Base-by-base conservation (phyloP, 192 early-diverging fungal genomes). In the Bifiguratus adelaidae region DNA sequence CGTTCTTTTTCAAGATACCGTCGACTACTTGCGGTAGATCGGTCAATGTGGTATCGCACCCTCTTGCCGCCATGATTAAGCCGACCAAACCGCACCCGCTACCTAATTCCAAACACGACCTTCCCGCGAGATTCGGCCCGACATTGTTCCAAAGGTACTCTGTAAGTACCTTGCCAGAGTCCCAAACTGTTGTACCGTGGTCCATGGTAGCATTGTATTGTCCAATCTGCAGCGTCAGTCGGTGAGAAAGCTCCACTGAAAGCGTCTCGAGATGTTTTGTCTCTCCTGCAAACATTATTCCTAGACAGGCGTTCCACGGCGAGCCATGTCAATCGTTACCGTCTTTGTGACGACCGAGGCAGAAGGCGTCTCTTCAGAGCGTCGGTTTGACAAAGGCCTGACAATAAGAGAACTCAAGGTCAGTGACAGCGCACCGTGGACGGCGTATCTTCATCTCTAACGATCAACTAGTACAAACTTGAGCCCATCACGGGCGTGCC, bases 401-500 rank as follows among this genome's bases (percentile, higher is more conserved):
- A 77, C 78, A 8, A 85, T 93, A 44, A 52, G 55, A 16, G 56
- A 72, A 23, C 52, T 93, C 24, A 92, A 89, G 70, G 87, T 88
- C 62, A 4, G 50, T 4, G 9, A 2, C 20, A 36, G 2, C 26
- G n/a, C 32, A 16, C 18, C 41, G 7, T 33, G 4, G 35, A 12
- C 16, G 18, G 13, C 6, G 8, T n/a, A 28, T 41, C 2, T 25
- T 3, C 32, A 20, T 11, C 13, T 21, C 40, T 22, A 16, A 22
- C 7, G 3, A 25, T 25, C 54, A 28, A 18, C 56, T 30, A 90
- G 76, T 65, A 71, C 29, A 85, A 89, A 43, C 71, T 99, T 4
- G 91, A 91, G 46, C 82, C 89, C 13, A 89, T 99, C 32, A 95
- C 92, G 1, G 95, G 95, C 24, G 82, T 95, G 19, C 80, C 85